Base-by-base conservation (phyloP, 257 asterid species). In the Nicotiana tabacum region DNA sequence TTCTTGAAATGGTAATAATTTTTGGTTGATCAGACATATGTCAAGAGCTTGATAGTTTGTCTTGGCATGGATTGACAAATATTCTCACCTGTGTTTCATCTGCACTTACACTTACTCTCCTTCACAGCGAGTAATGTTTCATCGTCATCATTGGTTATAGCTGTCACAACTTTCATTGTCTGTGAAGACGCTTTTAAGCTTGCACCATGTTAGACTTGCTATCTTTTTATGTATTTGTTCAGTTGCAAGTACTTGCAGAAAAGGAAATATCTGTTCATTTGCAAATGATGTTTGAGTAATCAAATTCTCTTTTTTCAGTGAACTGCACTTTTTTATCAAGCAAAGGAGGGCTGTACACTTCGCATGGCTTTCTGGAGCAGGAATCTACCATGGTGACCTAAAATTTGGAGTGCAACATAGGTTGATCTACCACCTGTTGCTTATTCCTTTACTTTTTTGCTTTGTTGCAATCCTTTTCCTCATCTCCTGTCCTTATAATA, bases 281-380 rank as follows among this genome's bases (percentile, higher is more conserved):
- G 27, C 21, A 17, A 66, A 32, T 53, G 66, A n/a, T 51, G 48
- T 30, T 51, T 12, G 65, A 48, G 51, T 66, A 48, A 33, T 12
- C 39, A 18, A 57, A n/a, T 32, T 57, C 81, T 82, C 77, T 87
- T 86, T 84, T 85, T 90, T 93, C 95, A 96, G 99, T 85, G 98
- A 96, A 89, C 93, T 96, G 86, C 95, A 94, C 89, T 96, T 93
- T 91, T 96, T 92, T 87, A 92, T 96, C 66, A 90, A 94, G 90
- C 98, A 96, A 87, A 93, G 98, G 89, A 92, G 99, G 89, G 94
- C 99, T 81, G 88, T 86, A 55, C 94, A 96, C 90, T 94, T 96
- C 87, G 98, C 99, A 32, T 96, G 99, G 99, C 95, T 96, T 83
- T 96, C 99, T 66, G 99, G 99, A 85, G 98, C 99, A 60, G 99